Evolutionary conservation across 2,329 filamentous ascomycete genomes (phyloP).

Genomic region (Thelonectria blattea): DNA sequence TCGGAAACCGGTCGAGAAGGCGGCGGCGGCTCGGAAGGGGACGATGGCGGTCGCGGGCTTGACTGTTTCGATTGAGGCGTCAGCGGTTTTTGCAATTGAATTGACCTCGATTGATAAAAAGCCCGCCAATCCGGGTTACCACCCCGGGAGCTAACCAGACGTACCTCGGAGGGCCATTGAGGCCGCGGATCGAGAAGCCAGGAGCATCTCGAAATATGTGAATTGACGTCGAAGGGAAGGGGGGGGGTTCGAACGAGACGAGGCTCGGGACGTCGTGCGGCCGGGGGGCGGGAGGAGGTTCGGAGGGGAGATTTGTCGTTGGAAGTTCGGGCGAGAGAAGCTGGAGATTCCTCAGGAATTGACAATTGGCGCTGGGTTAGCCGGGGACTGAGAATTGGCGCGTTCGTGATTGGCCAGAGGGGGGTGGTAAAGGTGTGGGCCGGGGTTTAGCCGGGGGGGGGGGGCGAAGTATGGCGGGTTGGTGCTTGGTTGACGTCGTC

Average conservation of each 20-base stretch:
- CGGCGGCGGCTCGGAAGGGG: slow-evolving; percentile 67
- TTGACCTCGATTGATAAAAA: slow-evolving; percentile 22
- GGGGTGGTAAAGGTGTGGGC: not conserved
- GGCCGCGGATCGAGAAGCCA: slow-evolving; percentile 57
- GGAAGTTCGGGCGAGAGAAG: slow-evolving; percentile 22
- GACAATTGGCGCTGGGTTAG: slow-evolving; percentile 18
- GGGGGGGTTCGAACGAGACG: slow-evolving; percentile 21
- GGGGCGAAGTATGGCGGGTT: not conserved
- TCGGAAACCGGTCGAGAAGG: slow-evolving; percentile 69
- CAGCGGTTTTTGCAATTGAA: slow-evolving; percentile 11
- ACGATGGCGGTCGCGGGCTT: slow-evolving; percentile 69
- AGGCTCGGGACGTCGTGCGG: slow-evolving; percentile 27
- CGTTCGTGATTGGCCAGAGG: slow-evolving; percentile 11
- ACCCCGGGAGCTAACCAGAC: slow-evolving; percentile 28
- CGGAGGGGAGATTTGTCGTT: slow-evolving; percentile 26
- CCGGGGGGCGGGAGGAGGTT: slow-evolving; percentile 13
- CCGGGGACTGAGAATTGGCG: slow-evolving; percentile 16
- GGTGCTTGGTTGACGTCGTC: not conserved
- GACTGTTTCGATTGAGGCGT: slow-evolving; percentile 51
- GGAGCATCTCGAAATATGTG: slow-evolving; percentile 49
- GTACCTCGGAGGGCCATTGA: slow-evolving; percentile 60
- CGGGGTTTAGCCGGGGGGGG: slow-evolving; percentile 12
- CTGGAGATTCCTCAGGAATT: slow-evolving; percentile 39
- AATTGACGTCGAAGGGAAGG: slow-evolving; percentile 22
- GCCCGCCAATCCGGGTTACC: slow-evolving; percentile 25